These are phyloP conservation scores for Circinella minor DNA, from an alignment of 371 early-diverging fungal genomes.

Conservation along the genomic window DNA sequence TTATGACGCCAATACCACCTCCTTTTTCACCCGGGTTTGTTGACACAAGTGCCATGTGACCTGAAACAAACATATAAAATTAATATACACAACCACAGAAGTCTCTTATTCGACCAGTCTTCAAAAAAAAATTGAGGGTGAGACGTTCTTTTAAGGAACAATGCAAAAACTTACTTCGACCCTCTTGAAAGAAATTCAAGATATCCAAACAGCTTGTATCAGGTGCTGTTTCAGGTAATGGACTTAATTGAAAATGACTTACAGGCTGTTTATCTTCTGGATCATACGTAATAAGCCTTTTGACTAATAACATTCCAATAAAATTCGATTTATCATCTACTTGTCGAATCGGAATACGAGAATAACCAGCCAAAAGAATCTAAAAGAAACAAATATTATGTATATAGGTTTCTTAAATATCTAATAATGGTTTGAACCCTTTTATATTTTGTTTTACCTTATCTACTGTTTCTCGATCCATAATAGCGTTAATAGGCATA, in stretches of 20 bases:
- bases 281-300: conserved; percentile 85
- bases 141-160: not conserved
- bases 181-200: conserved; percentile 93
- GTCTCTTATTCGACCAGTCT: no score
- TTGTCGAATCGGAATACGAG: conserved; percentile 86
- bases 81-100: no score
- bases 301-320: conserved; percentile 92
- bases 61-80: conserved; percentile 16
- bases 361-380: conserved; percentile 86
- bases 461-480: conserved; percentile 72
- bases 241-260: conserved; percentile 67
- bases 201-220: conserved; percentile 88
- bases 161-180: conserved; percentile 58
- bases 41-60: conserved; percentile 79
- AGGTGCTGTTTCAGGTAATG: conserved; percentile 75
- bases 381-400: conserved; percentile 10
- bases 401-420: not conserved
- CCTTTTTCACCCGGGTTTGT: conserved; percentile 55
- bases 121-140: no score
- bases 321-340: conserved; percentile 68
- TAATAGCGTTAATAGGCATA: conserved; percentile 67
- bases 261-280: conserved; percentile 83
- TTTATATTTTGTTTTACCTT: conserved; percentile 32
- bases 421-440: not conserved
- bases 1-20: conserved; percentile 86